phyloP scores from a whole-genome alignment of 202 grass and related monocot species.

The Cymbopogon flexuosus region DNA sequence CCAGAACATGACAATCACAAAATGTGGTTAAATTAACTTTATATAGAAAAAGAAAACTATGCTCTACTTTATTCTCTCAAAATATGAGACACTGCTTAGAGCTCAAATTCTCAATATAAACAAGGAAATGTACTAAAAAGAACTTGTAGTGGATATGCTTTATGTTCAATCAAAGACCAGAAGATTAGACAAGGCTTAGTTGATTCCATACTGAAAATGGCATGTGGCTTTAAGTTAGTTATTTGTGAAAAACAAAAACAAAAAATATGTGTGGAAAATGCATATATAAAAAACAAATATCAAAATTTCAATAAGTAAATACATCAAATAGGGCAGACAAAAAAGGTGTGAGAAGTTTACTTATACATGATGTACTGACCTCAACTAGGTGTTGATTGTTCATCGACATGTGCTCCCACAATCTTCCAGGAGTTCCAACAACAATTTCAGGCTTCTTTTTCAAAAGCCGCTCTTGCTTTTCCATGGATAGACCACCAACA shows the following conservation, averaged over 20 bases:
- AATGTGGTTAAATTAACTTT: not conserved
- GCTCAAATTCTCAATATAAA: slow-evolving; percentile 2
- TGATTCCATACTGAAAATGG: not conserved
- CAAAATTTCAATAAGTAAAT: not conserved
- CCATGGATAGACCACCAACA: slow-evolving; percentile 89
- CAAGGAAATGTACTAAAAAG: not conserved
- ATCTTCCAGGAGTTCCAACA: slow-evolving; percentile 93
- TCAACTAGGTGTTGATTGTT: slow-evolving; percentile 78
- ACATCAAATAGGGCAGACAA: not conserved
- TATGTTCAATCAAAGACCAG: slow-evolving; percentile 20
- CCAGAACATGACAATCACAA: not conserved
- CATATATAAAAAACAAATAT: not conserved
- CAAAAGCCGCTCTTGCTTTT: slow-evolving; percentile 91
- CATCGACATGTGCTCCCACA: slow-evolving; percentile 92
- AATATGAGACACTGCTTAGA: not conserved
- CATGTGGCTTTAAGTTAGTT: not conserved
- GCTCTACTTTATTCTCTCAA: slow-evolving; percentile 2
- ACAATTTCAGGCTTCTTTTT: slow-evolving; percentile 86
- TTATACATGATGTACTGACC: slow-evolving; percentile 45
- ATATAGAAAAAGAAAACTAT: not conserved
- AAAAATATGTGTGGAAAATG: not conserved
- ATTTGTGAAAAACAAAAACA: not conserved
- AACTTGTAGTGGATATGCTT: not conserved
- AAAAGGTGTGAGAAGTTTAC: not conserved
- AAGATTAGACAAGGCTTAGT: not conserved